Evolutionary conservation across 2,329 filamentous ascomycete species (phyloP), one percentile per base, ranked within the genome.

Genomic region (Aspergillus persii): DNA sequence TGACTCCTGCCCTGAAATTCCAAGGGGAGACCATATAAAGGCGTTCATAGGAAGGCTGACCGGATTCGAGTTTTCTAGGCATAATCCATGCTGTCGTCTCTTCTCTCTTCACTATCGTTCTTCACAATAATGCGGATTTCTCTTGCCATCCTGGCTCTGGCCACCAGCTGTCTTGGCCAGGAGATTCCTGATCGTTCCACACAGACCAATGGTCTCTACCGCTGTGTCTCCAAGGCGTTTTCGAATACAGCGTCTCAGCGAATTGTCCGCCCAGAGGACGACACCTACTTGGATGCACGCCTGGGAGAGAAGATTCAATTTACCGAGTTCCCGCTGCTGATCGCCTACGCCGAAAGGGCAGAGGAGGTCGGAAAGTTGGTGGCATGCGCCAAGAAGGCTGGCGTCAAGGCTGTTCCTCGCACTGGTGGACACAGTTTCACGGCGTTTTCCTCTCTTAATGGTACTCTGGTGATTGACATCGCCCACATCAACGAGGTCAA

Each of bases 401-500:
- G 44, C 8, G 44, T 47, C 8, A 47, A 47, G 44, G 44, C 44
- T 4, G 44, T 47, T 27, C 44, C 44, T 47, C 44, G 44, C 44
- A 46, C 33, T 15, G 49, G 30, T 2, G 36, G 36, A 9, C 31
- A 46, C 26, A 53, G 51, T 12, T 53, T 53, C 51, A 41, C 36
- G 36, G 41, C 36, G n/a, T 53, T 27, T 15, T 53, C 51, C 2
- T 33, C 51, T 23, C 36, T 53, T 9, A 53, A 53, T 8, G 51
- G 36, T 4, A 53, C 51, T n/a, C 33, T 53, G 8, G 51, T 53
- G 8, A 30, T 53, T 23, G 51, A 53, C 18, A 53, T 53, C 36
- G 36, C 51, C 18, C 51, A 53, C 18, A 53, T 53, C 26, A 39
- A 53, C 51, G 7, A 53, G 15, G 51, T 53, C 23, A 9, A 53